Evolutionary conservation across 345 rosid genomes (phyloP).

Genomic region (Ceriops decandra): DNA sequence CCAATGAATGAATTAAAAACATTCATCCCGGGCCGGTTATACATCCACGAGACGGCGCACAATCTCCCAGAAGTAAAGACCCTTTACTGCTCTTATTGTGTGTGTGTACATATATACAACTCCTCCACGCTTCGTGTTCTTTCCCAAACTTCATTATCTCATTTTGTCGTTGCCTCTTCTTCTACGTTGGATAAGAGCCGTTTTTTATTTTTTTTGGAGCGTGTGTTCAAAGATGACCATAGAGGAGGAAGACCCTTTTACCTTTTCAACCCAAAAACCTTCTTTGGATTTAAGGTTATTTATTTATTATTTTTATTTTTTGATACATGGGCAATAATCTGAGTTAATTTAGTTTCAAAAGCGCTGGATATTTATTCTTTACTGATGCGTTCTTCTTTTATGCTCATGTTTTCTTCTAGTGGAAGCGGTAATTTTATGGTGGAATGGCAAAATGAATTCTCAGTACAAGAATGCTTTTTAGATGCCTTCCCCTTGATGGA

Average conservation of each 20-base stretch:
- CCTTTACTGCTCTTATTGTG: neutral
- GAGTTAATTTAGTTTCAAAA: neutral
- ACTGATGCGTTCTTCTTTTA: neutral
- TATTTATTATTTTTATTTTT: too few species aligned
- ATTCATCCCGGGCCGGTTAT: conserved; percentile 27
- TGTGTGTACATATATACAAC: too few species aligned
- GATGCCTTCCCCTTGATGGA: conserved; percentile 26
- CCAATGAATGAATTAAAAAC: conserved; percentile 13
- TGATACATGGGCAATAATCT: too few species aligned
- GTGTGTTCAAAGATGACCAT: neutral
- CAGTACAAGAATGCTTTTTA: conserved; percentile 19
- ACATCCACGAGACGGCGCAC: conserved; percentile 29
- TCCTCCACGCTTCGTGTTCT: neutral
- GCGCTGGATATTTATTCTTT: neutral
- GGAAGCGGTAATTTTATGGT: conserved; percentile 8
- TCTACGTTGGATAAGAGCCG: neutral
- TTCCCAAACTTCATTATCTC: too few species aligned
- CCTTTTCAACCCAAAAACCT: conserved; percentile 19
- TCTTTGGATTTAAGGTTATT: conserved; percentile 25
- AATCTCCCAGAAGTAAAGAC: conserved; percentile 10
- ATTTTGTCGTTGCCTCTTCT: neutral
- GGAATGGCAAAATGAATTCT: conserved; percentile 28
- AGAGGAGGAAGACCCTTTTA: conserved; percentile 28
- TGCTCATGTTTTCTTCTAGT: conserved; percentile 11
- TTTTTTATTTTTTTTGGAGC: neutral